Percentiles rank a stretch among this genome's conserved stretches.
phyloP scores from a whole-genome alignment of 768 basidiomycete species.

The Strobilomyces confusus region DNA sequence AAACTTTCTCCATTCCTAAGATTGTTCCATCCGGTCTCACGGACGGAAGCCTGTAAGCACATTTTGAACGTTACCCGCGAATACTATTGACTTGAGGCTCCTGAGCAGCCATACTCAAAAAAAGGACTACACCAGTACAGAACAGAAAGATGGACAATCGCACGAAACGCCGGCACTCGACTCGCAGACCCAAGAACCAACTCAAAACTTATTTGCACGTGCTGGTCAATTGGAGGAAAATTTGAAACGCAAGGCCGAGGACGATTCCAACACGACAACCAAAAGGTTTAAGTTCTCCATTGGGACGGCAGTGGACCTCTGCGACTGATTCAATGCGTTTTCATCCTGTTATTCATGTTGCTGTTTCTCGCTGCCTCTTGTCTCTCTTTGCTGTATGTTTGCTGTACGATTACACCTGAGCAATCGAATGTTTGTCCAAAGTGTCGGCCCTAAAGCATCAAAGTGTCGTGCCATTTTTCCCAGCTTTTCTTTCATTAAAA shows the following conservation, averaged over 20 bases:
- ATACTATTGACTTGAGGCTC: background rate
- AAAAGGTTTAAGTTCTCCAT: conserved; percentile 77
- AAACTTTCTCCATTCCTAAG: conserved; percentile 6
- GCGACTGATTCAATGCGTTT: conserved; percentile 51
- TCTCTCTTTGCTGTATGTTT: background rate
- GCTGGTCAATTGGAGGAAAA: conserved; percentile 20
- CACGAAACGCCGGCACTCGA: conserved; percentile 13
- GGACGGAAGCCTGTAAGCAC: conserved; percentile 13
- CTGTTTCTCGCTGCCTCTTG: background rate
- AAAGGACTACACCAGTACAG: background rate
- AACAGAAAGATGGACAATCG: background rate
- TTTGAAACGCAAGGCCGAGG: conserved; percentile 34
- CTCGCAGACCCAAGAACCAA: conserved; percentile 42
- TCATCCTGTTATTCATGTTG: background rate
- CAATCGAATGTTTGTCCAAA: background rate
- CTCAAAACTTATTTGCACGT: conserved; percentile 25
- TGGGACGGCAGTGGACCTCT: conserved; percentile 65
- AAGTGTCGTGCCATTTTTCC: background rate
- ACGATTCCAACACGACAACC: conserved; percentile 11
- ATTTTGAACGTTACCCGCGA: background rate
- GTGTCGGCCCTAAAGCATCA: conserved; percentile 36
- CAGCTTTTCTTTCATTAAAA: background rate
- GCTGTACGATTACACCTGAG: background rate
- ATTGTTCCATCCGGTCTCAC: conserved; percentile 6
- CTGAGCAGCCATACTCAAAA: background rate